Percentiles rank a stretch among this genome's conserved stretches.
These are phyloP conservation scores for Solanum hybrid DNA, from an alignment of 305 asterid genomes.

Conservation along the genomic window DNA sequence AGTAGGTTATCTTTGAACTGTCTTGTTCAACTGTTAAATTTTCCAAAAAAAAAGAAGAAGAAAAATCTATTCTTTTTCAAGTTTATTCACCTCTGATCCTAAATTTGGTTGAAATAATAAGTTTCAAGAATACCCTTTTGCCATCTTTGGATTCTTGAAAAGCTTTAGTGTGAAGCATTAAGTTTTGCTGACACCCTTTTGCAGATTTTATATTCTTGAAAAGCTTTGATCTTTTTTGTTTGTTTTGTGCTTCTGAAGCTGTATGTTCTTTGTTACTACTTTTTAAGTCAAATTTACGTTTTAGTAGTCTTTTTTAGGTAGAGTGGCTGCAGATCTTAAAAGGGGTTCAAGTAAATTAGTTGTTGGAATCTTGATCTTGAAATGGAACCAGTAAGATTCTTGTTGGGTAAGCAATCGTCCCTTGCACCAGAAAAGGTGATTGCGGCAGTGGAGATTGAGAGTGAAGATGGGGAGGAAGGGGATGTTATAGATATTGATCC, in stretches of 20 bases:
- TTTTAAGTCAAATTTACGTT: background rate
- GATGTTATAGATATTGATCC: conserved; percentile 51
- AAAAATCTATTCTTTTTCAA: background rate
- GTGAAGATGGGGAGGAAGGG: conserved; percentile 34
- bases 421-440: conserved; percentile 66
- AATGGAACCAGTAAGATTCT: conserved; percentile 52
- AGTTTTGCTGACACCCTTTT: background rate
- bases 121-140: background rate
- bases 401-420: conserved; percentile 82
- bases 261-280: background rate
- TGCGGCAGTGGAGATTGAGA: conserved; percentile 32
- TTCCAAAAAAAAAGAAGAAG: background rate
- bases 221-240: background rate
- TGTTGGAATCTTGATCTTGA: conserved; percentile 8
- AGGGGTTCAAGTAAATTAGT: background rate
- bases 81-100: background rate
- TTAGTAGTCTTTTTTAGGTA: background rate
- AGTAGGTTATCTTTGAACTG: background rate
- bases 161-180: background rate
- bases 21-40: background rate
- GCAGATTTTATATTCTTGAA: background rate
- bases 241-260: background rate
- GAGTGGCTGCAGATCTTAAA: background rate
- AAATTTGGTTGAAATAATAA: background rate
- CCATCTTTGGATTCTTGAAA: background rate